A percentile compares a stretch with the other conserved stretches of the same genome.
phyloP scores from a whole-genome alignment of 2,329 filamentous ascomycete species.

The Fusarium miscanthi region DNA sequence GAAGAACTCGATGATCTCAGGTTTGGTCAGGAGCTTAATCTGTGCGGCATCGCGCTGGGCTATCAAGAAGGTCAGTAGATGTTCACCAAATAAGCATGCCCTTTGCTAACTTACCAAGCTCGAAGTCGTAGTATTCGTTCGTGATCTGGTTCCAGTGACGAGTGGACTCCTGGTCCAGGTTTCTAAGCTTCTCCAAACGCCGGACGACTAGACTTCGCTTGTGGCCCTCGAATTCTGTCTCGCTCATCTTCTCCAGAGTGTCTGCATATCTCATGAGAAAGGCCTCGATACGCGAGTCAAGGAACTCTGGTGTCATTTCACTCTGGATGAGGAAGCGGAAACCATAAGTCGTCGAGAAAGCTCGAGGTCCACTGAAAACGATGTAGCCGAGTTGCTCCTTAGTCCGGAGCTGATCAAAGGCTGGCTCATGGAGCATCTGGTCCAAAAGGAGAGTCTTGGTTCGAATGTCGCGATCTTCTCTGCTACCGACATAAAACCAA shows the following conservation, averaged over 20 bases:
- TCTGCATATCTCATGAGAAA: conserved; percentile 78
- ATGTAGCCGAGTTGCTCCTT: conserved; percentile 98
- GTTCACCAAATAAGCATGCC: not conserved
- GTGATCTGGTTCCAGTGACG: conserved; percentile 88
- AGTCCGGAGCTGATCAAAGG: conserved; percentile 93
- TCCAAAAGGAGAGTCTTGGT: conserved; percentile 85
- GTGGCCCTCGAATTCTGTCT: conserved; percentile 88
- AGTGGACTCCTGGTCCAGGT: conserved; percentile 83
- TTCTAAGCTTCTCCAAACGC: conserved; percentile 90
- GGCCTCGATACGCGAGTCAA: conserved; percentile 87
- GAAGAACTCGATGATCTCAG: conserved; percentile 84
- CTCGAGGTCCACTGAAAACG: conserved; percentile 83
- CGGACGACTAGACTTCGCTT: conserved; percentile 91
- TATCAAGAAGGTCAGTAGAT: conserved; percentile 49
- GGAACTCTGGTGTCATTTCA: conserved; percentile 83
- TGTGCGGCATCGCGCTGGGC: conserved; percentile 80
- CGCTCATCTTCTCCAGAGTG: conserved; percentile 78
- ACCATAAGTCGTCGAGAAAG: conserved; percentile 80
- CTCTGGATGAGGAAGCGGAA: conserved; percentile 95
- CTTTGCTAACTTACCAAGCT: conserved; percentile 71
- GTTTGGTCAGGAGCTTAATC: conserved; percentile 80
- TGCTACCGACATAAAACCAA: conserved; percentile 76
- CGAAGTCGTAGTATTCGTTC: conserved; percentile 89
- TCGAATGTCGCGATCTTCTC: conserved; percentile 74
- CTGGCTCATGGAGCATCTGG: conserved; percentile 92